phyloP scores from a whole-genome alignment of 2,329 filamentous ascomycete genomes.

The Trichoderma brevicompactum region DNA sequence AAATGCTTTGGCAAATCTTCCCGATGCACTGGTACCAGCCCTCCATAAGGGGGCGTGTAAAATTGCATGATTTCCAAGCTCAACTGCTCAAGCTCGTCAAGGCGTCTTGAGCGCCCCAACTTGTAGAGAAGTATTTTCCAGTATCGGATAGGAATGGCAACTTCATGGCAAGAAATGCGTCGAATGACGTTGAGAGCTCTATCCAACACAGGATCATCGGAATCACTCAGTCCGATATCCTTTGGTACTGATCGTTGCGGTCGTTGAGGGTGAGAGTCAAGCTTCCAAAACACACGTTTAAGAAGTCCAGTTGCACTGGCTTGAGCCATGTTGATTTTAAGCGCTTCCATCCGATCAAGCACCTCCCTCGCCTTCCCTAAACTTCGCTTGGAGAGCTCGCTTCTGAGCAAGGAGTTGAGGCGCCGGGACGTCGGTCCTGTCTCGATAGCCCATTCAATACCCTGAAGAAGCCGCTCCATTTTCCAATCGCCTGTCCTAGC shows the following conservation, averaged over 20 bases:
- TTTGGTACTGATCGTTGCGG: background rate
- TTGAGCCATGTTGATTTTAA: slow-evolving; percentile 39
- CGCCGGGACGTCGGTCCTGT: slow-evolving; percentile 32
- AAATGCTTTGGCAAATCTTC: slow-evolving; percentile 46
- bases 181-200: slow-evolving; percentile 40
- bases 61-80: slow-evolving; percentile 49
- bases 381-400: slow-evolving; percentile 30
- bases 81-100: slow-evolving; percentile 52
- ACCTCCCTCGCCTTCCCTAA: slow-evolving; percentile 36
- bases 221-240: background rate
- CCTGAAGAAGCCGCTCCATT: slow-evolving; percentile 50
- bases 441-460: slow-evolving; percentile 43
- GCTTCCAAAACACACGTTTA: slow-evolving; percentile 35
- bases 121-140: slow-evolving; percentile 52
- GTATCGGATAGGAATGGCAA: slow-evolving; percentile 43
- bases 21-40: slow-evolving; percentile 50
- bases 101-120: slow-evolving; percentile 49
- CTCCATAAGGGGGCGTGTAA: slow-evolving; percentile 40
- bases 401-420: slow-evolving; percentile 35
- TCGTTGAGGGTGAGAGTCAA: slow-evolving; percentile 36
- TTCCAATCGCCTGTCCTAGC: slow-evolving; percentile 43
- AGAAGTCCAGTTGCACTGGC: slow-evolving; percentile 38
- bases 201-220: slow-evolving; percentile 37
- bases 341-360: slow-evolving; percentile 42
- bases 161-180: slow-evolving; percentile 39